Evolutionary conservation across 2,329 filamentous ascomycete genomes (phyloP).

Genomic region (Elsinoe batatas): DNA sequence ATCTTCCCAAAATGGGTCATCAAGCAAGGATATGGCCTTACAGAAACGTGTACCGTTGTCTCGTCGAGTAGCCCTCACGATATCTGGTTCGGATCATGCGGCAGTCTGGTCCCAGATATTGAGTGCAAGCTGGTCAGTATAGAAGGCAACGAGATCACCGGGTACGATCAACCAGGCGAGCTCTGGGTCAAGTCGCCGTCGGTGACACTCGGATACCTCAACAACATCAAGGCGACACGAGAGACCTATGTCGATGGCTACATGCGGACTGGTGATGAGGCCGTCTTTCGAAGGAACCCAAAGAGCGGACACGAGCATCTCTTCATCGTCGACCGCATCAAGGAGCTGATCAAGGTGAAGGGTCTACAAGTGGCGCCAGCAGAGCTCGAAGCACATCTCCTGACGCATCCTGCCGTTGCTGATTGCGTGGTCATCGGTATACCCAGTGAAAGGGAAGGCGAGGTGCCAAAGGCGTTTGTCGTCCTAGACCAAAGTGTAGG

Average conservation of each 20-base stretch:
- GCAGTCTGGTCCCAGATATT: conserved; percentile 55
- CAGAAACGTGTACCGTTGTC: conserved; percentile 66
- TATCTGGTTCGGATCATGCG: conserved; percentile 61
- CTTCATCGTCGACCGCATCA: conserved; percentile 74
- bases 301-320: conserved; percentile 63
- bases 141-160: conserved; percentile 61
- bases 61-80: conserved; percentile 52
- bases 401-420: conserved; percentile 63
- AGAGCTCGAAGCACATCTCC: conserved; percentile 70
- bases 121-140: conserved; percentile 57
- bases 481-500: conserved; percentile 47
- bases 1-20: conserved; percentile 56
- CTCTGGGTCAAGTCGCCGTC: conserved; percentile 68
- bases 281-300: conserved; percentile 53
- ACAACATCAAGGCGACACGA: conserved; percentile 68
- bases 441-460: conserved; percentile 52
- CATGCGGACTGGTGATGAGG: conserved; percentile 78
- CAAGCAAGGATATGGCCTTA: conserved; percentile 65
- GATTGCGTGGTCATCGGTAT: conserved; percentile 72
- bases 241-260: conserved; percentile 61
- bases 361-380: conserved; percentile 76
- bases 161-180: conserved; percentile 67
- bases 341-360: conserved; percentile 71
- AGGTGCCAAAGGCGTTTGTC: conserved; percentile 55
- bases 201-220: conserved; percentile 72